A percentile compares a stretch with the other conserved stretches of the same genome.
phyloP scores from a whole-genome alignment of 257 asterid genomes.

The Misopates orontium region DNA sequence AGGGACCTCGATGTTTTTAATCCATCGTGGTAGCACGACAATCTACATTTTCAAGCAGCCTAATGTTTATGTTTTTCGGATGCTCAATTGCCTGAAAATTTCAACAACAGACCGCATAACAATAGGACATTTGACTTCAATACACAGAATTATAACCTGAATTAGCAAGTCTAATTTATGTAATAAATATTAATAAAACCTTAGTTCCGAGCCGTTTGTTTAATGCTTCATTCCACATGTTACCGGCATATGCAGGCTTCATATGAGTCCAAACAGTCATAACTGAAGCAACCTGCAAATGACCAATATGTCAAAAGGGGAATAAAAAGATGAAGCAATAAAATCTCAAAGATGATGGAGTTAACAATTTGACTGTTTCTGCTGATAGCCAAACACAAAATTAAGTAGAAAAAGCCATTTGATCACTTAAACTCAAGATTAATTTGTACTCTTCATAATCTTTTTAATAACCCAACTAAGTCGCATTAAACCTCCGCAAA shows the following conservation, averaged over 20 bases:
- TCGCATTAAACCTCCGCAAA: too few species aligned
- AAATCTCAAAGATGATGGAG: slow-evolving; percentile 1
- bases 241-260: slow-evolving; percentile 81
- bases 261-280: slow-evolving; percentile 87
- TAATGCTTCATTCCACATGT: slow-evolving; percentile 91
- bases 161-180: slow-evolving; percentile 1
- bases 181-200: slow-evolving; percentile 40
- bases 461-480: too few species aligned
- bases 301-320: slow-evolving; percentile 22
- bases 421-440: too few species aligned
- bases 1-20: background rate
- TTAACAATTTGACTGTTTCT: too few species aligned
- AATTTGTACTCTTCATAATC: too few species aligned
- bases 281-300: slow-evolving; percentile 77
- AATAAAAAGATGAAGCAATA: slow-evolving; percentile 11
- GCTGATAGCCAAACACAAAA: too few species aligned
- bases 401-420: too few species aligned
- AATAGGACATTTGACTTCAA: background rate
- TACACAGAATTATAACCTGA: background rate
- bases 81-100: slow-evolving; percentile 17
- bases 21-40: background rate
- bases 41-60: slow-evolving; percentile 4
- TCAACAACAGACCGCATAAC: background rate
- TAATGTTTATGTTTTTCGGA: background rate
- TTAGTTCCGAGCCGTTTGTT: slow-evolving; percentile 88